Base-by-base conservation (phyloP, 1,284 basidiomycete genomes). In the Schizopora paradoxa region DNA sequence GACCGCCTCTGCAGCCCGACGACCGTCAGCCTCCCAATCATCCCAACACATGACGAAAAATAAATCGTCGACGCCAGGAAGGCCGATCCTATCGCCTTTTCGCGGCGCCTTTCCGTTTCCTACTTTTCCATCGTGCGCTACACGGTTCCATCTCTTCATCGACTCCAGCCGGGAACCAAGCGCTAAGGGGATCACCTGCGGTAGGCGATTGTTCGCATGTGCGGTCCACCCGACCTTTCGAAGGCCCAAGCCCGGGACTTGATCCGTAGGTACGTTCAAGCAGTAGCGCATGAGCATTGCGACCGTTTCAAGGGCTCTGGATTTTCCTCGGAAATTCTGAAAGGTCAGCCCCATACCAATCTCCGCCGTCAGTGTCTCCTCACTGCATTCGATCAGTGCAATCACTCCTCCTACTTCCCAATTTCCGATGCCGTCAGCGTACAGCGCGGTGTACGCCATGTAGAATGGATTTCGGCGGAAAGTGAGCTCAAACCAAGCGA, bases 211-310 rank as follows among this genome's bases (percentile, higher is more conserved):
- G 14, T 58, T 39, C 4, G 63, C 54, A 48, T 79, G 73, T 16
- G 79, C 72, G 43, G 67, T 61, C 81, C 83, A 89, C 35, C 74
- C 70, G 6, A 83, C 75, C 13, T 81, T 72, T 10, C 84, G 71
- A 34, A 88, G 60, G 0, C 79, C 81, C 1, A 86, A 64, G 1
- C 75, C 76, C 2, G 52, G 55, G 10, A 63, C 62, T 4, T 64
- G 46, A 16, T 38, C 62, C 2, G 56, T 54, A 0, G 74, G 74
- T 4, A 70, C 56, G 25, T 79, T 70, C 22, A 86, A 66, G n/a
- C 66, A 61, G 53, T 77, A 79, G 18, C 68, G 69, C 39, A 86
- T 58, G 19, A 87, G 60, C 8, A 86, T 59, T 1, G 77, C 77
- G 27, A 77, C 66, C 0, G 81, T 75, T 56, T 84, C 78, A 6